These are phyloP conservation scores for sunflower (Helianthus annuus) DNA, from an alignment of 129 eudicot species.

Conservation along the genomic window DNA sequence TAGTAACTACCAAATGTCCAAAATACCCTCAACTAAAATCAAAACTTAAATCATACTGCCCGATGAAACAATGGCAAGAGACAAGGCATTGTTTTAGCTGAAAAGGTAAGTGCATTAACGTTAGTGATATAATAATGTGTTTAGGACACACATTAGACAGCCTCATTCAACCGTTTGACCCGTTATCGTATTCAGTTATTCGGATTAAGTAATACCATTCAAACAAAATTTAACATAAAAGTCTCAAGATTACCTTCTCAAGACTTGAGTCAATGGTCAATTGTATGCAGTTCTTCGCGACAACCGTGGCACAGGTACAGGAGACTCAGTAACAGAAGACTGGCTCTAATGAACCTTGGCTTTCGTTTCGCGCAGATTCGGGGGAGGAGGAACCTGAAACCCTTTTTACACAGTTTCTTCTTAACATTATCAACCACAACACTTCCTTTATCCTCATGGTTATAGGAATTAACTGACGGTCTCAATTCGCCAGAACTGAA, in stretches of 20 bases:
- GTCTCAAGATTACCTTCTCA: slow-evolving; percentile 84
- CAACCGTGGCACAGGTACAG: slow-evolving; percentile 49
- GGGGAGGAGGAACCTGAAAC: slow-evolving; percentile 85
- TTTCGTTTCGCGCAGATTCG: slow-evolving; percentile 67
- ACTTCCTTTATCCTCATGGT: slow-evolving; percentile 40
- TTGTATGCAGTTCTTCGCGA: slow-evolving; percentile 65
- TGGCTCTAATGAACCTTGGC: slow-evolving; percentile 46
- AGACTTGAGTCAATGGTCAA: slow-evolving; percentile 57
- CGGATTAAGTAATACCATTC: neutral
- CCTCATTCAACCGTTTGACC: no score
- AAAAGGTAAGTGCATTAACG: no score
- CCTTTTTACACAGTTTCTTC: slow-evolving; percentile 45
- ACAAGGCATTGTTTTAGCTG: no score
- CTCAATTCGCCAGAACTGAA: slow-evolving; percentile 42
- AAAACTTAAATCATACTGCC: no score
- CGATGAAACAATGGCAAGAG: no score
- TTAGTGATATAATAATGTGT: no score
- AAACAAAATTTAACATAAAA: neutral
- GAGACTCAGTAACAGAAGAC: slow-evolving; percentile 25
- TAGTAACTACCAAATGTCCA: no score
- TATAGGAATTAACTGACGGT: slow-evolving; percentile 39
- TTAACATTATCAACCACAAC: slow-evolving; percentile 33
- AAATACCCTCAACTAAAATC: no score
- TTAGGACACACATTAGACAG: no score
- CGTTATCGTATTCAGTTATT: no score